A percentile compares a stretch with the other conserved stretches of the same genome.
phyloP scores from a whole-genome alignment of 768 basidiomycete species.

The Boletellus sp. region DNA sequence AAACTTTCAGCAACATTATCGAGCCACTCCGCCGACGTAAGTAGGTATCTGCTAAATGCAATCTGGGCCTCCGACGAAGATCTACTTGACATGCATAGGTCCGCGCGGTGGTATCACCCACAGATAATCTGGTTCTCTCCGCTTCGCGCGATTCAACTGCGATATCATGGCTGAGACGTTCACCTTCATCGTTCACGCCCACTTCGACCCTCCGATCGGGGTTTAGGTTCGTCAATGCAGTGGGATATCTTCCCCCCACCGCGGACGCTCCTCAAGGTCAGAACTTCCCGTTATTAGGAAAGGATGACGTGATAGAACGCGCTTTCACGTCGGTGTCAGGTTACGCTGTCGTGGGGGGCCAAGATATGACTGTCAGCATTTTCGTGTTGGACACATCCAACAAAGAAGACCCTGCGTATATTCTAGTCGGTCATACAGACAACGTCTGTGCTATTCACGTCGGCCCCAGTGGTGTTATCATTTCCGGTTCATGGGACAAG shows the following conservation, averaged over 20 bases:
- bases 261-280: constrained; percentile 67
- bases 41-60: constrained; percentile 23
- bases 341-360: constrained; percentile 82
- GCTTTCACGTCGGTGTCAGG: constrained; percentile 43
- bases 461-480: constrained; percentile 65
- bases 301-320: not conserved
- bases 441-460: constrained; percentile 87
- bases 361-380: constrained; percentile 84
- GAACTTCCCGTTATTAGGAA: constrained; percentile 10
- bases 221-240: constrained; percentile 75
- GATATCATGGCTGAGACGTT: constrained; percentile 72
- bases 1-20: constrained; percentile 71
- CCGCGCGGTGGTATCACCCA: constrained; percentile 74
- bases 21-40: constrained; percentile 72
- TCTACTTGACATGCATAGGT: constrained; percentile 51
- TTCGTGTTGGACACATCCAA: constrained; percentile 58
- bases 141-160: constrained; percentile 91
- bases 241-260: constrained; percentile 72
- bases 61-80: constrained; percentile 3
- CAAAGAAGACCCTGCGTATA: constrained; percentile 73
- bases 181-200: constrained; percentile 51
- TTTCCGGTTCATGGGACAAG: constrained; percentile 98
- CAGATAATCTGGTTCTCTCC: constrained; percentile 75
- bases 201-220: constrained; percentile 57
- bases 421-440: constrained; percentile 82